Conservation (phyloP, 2,329 filamentous ascomycete genomes). For the Aspergillus pseudonomiae region DNA sequence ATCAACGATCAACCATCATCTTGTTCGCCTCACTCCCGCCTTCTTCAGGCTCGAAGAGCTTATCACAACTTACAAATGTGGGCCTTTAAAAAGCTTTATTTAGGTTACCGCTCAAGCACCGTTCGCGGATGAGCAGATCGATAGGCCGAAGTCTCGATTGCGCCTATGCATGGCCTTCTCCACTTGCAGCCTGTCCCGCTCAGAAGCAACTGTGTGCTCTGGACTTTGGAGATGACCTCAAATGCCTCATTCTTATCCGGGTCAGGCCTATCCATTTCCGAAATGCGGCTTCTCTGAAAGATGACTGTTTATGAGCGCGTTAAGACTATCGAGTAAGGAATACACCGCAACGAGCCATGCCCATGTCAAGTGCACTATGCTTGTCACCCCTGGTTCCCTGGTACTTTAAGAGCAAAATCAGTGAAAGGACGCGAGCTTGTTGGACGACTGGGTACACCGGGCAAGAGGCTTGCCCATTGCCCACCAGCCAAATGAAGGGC, state of each 20-base stretch:
- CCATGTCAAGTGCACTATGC: no score
- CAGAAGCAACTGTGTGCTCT: not conserved
- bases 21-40: conserved; percentile 18
- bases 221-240: not conserved
- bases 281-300: not conserved
- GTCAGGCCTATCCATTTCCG: not conserved
- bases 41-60: conserved; percentile 7
- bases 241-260: not conserved
- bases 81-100: conserved; percentile 3
- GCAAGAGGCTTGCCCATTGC: not conserved
- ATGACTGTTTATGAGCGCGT: not conserved
- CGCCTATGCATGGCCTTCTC: conserved; percentile 1
- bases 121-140: not conserved
- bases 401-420: not conserved
- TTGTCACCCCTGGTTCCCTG: not conserved
- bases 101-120: not conserved
- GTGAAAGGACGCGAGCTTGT: not conserved
- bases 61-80: not conserved
- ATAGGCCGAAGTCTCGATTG: not conserved
- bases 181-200: conserved; percentile 7
- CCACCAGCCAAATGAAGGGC: not conserved
- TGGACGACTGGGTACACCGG: not conserved
- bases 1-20: not conserved
- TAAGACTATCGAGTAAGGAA: not conserved
- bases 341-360: not conserved